Evolutionary conservation across 352 stramenopile species (phyloP), one percentile per base, ranked within the genome.

Genomic region (Phytophthora citricola): DNA sequence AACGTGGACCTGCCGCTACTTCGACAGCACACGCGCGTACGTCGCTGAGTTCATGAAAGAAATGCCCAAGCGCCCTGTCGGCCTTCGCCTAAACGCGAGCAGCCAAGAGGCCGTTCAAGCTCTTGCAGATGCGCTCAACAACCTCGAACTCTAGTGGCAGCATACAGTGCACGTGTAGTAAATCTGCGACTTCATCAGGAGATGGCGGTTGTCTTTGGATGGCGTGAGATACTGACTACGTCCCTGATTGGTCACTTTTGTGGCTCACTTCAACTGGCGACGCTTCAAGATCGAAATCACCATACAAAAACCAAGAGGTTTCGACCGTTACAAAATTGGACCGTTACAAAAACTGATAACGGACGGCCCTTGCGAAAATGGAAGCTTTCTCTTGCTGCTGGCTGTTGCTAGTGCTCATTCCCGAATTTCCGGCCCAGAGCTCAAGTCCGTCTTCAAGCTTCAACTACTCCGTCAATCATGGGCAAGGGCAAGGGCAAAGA

Each of bases 401-500:
- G 14, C 29, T 12, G 26, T 29, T 24, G 31, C 11, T 7, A 8
- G 4, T 6, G 4, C 41, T 68, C 67, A 75, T 68, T 75, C 46
- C 24, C 34, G 7, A 57, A 69, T 64, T 69, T 52, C 20, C 49
- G 38, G 40, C 44, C 40, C 27, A 9, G 55, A 66, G 41, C 46
- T 48, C 48, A 67, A 55, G 40, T 31, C 55, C 45, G 46, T 61
- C 53, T 61, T n/a, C 47, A 73, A 17, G 22, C 27, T 32, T 22
- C 47, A 54, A 54, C 15, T 12, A 49, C 29, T 44, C 11, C 24
- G 0, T 45, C 27, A 56, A 40, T 15, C 44, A 70, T 71, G 66
- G 58, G 65, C 64, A 79, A 79, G 68, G 71, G 69, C 52, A 73
- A 72, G 58, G 63, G 63, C 38, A 71, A 77, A 5, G 70, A 75